Base-by-base conservation (phyloP, 805 yeast species). In the Sungouiozyma ichnusensis region DNA sequence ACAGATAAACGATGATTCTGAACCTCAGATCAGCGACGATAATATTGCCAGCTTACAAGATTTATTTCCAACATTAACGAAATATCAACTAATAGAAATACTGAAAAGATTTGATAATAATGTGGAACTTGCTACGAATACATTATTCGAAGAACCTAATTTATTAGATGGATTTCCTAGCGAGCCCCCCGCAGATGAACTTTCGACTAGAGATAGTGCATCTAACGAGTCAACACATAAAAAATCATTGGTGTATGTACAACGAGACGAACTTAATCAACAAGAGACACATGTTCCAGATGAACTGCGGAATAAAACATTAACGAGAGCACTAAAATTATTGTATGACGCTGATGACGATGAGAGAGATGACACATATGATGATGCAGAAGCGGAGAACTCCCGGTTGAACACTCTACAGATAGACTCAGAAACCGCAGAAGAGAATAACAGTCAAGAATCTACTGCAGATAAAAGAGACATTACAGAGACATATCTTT, bases 301-400 rank as follows among this genome's bases (percentile, higher is more conserved):
- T 43, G 75, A 72, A 24, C 52, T 75, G n/a, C 74, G 72, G 51
- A 73, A 79, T 52, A 73, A 67, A 48, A 77, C 84, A 0, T 57
- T 82, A 35, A 63, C 71, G 0, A 71, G 76, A 17, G 87, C 88
- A 1, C 60, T 83, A 47, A 64, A 76, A 35, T 57, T 82, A 47
- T 63, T 84, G 46, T 81, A 82, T 49, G 81, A 81, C 36, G 71
- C 77, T 6, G 90, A 85, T 52, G 95, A 85, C 48, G 94, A 85
- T 58, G 95, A 85, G 51, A 78, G 81, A 2, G 95, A 85, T 55
- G 94, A 84, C 49, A 79, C 88, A 0, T 75, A 79, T 53, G 77
- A 72, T 44, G 85, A 77, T 35, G 68, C 69, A 1, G 69, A 65
- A 40, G 44, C 31, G 2, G 40, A 41, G 33, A 58, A 48, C 19